Evolutionary conservation across 495 filamentous ascomycete genomes (phyloP).

Genomic region (Hyaloscypha finlandica): DNA sequence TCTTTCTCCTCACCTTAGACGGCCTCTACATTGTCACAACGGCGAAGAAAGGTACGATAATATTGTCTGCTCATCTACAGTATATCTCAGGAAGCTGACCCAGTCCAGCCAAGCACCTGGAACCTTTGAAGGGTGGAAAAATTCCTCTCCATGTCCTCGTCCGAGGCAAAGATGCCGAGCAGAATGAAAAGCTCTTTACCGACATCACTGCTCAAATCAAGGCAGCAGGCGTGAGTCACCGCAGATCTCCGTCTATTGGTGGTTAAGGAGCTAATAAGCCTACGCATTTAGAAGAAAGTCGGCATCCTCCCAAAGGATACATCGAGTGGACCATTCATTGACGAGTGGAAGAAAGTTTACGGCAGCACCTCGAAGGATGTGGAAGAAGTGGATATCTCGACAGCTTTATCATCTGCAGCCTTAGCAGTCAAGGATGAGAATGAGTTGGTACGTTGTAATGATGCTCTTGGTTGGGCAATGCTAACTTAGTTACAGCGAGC

Average conservation of each 20-base stretch:
- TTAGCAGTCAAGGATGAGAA: slow-evolving; percentile 96
- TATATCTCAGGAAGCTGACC: slow-evolving; percentile 29
- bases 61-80: background rate
- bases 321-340: slow-evolving; percentile 84
- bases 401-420: slow-evolving; percentile 76
- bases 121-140: slow-evolving; percentile 88
- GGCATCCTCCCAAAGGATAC: slow-evolving; percentile 82
- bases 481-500: slow-evolving; percentile 56
- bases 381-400: slow-evolving; percentile 85
- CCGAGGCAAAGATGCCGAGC: slow-evolving; percentile 82
- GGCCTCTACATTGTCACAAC: slow-evolving; percentile 89
- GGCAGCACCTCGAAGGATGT: slow-evolving; percentile 74
- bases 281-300: slow-evolving; percentile 70
- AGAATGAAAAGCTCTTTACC: slow-evolving; percentile 84
- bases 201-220: slow-evolving; percentile 85
- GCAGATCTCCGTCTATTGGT: background rate
- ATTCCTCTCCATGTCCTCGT: slow-evolving; percentile 87
- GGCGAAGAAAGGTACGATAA: slow-evolving; percentile 82
- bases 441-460: slow-evolving; percentile 56
- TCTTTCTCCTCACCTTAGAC: slow-evolving; percentile 89
- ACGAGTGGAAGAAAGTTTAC: slow-evolving; percentile 90
- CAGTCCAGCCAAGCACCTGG: slow-evolving; percentile 80
- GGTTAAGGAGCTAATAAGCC: slow-evolving; percentile 22
- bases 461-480: slow-evolving; percentile 14
- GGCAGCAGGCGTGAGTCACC: slow-evolving; percentile 73